phyloP scores from a whole-genome alignment of 352 stramenopile genomes.

The Phytophthora tentaculata region DNA sequence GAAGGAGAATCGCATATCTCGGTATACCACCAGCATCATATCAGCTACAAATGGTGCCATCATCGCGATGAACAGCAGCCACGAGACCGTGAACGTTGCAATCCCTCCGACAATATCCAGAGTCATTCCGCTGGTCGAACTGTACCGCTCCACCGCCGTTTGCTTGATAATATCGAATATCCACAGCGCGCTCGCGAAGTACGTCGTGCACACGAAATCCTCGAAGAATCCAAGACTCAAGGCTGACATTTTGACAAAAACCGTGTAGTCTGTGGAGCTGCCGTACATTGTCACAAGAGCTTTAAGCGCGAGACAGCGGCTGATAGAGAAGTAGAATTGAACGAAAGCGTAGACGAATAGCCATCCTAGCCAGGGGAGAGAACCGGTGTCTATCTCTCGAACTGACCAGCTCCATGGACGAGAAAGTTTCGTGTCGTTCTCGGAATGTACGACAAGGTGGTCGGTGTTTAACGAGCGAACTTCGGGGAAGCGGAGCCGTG shows the following conservation, averaged over 20 bases:
- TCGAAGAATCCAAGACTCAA: slow-evolving; percentile 32
- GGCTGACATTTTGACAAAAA: slow-evolving; percentile 14
- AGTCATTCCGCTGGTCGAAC: neutral
- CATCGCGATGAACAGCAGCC: neutral
- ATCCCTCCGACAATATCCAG: neutral
- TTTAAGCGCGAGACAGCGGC: slow-evolving; percentile 24
- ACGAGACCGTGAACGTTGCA: slow-evolving; percentile 9
- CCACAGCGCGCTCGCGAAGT: slow-evolving; percentile 31
- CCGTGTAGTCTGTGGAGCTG: slow-evolving; percentile 13
- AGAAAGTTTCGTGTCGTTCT: neutral
- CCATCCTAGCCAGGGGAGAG: slow-evolving; percentile 23
- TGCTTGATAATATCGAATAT: slow-evolving; percentile 18
- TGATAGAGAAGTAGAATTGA: slow-evolving; percentile 27
- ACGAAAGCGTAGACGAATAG: slow-evolving; percentile 24
- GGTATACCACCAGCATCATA: slow-evolving; percentile 14
- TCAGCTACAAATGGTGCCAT: slow-evolving; percentile 9
- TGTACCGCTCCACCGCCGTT: neutral
- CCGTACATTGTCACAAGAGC: slow-evolving; percentile 29
- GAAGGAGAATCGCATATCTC: slow-evolving; percentile 8
- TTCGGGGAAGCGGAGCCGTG: slow-evolving; percentile 9
- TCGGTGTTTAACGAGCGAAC: neutral
- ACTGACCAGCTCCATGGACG: neutral
- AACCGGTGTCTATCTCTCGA: neutral
- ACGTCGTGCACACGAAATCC: slow-evolving; percentile 40
- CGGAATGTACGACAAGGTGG: neutral